These are phyloP conservation scores for Fusarium bactridioides DNA, from an alignment of 2,329 filamentous ascomycete species.

Conservation along the genomic window DNA sequence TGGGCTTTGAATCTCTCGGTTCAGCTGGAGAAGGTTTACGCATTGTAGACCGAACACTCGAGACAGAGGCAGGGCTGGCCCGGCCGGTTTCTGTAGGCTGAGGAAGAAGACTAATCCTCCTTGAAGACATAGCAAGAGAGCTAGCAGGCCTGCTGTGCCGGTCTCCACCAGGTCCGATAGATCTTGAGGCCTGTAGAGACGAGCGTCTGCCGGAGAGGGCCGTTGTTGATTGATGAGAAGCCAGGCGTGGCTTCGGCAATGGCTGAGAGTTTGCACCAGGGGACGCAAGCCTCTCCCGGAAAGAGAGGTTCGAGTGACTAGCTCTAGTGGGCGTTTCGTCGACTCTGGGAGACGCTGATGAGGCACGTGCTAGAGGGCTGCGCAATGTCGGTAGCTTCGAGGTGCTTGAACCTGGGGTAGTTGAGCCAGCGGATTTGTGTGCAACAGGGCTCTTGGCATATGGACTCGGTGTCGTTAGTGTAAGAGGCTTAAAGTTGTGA, in stretches of 20 bases:
- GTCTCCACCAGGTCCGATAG: constrained; percentile 45
- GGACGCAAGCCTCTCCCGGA: constrained; percentile 61
- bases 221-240: constrained; percentile 54
- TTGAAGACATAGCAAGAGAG: constrained; percentile 59
- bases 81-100: constrained; percentile 56
- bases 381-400: constrained; percentile 60
- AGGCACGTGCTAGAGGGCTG: constrained; percentile 55
- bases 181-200: constrained; percentile 59
- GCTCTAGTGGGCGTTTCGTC: constrained; percentile 56
- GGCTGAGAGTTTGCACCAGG: constrained; percentile 59
- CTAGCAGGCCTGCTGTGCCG: constrained; percentile 60
- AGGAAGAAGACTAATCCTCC: constrained; percentile 64
- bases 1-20: constrained; percentile 55
- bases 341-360: constrained; percentile 57
- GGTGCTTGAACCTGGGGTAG: constrained; percentile 51
- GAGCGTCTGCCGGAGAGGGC: constrained; percentile 57
- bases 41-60: constrained; percentile 52
- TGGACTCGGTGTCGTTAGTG: constrained; percentile 66
- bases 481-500: constrained; percentile 72
- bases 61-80: constrained; percentile 57
- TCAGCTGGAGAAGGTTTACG: constrained; percentile 43
- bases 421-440: constrained; percentile 52
- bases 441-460: constrained; percentile 58
- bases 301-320: constrained; percentile 57
- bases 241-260: constrained; percentile 55